Percentiles rank a stretch among this genome's conserved stretches.
Evolutionary conservation across 2,329 filamentous ascomycete genomes (phyloP).

Genomic region (Apiospora hydei): DNA sequence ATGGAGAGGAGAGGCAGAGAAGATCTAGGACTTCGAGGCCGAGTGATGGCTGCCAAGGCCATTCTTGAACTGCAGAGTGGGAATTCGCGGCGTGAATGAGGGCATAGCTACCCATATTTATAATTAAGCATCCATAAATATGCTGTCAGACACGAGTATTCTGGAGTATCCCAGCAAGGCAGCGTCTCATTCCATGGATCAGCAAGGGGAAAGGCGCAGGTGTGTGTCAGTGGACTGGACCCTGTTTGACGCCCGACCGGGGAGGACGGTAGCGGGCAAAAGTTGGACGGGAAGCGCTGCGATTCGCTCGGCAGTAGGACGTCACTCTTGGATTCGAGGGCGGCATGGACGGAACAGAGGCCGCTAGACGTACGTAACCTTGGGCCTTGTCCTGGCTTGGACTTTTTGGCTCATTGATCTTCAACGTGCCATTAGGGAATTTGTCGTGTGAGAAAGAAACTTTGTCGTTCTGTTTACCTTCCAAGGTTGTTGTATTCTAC

Average conservation of each 20-base stretch:
- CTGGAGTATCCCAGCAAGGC: conserved; percentile 2
- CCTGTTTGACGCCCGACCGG: conserved; percentile 17
- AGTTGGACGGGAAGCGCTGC: background rate
- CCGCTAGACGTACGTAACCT: background rate
- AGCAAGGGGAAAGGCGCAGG: conserved; percentile 15
- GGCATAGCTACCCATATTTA: background rate
- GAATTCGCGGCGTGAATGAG: background rate
- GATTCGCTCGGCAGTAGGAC: conserved; percentile 14
- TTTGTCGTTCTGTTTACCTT: conserved; percentile 13
- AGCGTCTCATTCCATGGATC: conserved; percentile 8
- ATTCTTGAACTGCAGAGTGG: background rate
- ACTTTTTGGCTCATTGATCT: background rate
- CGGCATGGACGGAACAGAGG: conserved; percentile 5
- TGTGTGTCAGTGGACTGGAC: conserved; percentile 1
- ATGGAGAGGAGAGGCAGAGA: background rate
- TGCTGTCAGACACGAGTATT: conserved; percentile 4
- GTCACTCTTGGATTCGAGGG: background rate
- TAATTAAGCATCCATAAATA: conserved; percentile 10
- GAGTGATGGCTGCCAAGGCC: background rate
- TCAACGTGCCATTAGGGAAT: background rate
- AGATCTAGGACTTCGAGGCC: too few species aligned
- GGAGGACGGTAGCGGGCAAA: background rate
- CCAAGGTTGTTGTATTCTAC: background rate
- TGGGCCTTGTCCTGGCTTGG: background rate
- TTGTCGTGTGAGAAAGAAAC: background rate